Conservation (phyloP, 768 basidiomycete species). For the Tricholoma matsutake region DNA sequence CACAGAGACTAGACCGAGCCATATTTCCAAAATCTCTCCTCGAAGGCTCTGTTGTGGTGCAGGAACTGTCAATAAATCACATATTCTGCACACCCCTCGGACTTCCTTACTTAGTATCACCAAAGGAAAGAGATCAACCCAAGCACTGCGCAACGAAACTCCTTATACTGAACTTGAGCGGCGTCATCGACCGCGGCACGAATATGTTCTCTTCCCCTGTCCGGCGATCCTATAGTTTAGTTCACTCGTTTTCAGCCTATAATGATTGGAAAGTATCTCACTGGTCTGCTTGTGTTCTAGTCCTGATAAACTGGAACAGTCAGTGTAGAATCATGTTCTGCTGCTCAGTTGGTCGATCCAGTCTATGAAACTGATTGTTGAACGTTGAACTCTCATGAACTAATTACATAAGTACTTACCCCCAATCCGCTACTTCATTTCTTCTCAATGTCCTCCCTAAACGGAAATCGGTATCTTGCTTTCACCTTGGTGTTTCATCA, state of each 20-base stretch:
- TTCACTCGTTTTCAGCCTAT: not conserved
- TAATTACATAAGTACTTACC: too few relatives aligned
- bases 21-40: not conserved
- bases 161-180: not conserved
- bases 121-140: not conserved
- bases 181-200: not conserved
- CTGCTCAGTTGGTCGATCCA: not conserved
- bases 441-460: too few relatives aligned
- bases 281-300: not conserved
- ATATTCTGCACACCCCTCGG: slow-evolving; percentile 2
- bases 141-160: not conserved
- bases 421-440: too few relatives aligned
- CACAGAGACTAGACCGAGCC: not conserved
- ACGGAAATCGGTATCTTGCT: too few relatives aligned
- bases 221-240: not conserved
- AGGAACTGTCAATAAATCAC: slow-evolving; percentile 6
- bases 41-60: not conserved
- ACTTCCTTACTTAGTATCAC: not conserved
- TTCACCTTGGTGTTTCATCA: not conserved
- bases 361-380: not conserved
- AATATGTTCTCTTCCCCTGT: not conserved
- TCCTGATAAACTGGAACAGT: not conserved
- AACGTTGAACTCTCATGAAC: too few relatives aligned
- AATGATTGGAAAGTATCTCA: not conserved
- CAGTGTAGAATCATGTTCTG: not conserved